Base-by-base conservation (phyloP, 2,329 filamentous ascomycete species). In the Pseudogymnoascus sp. region DNA sequence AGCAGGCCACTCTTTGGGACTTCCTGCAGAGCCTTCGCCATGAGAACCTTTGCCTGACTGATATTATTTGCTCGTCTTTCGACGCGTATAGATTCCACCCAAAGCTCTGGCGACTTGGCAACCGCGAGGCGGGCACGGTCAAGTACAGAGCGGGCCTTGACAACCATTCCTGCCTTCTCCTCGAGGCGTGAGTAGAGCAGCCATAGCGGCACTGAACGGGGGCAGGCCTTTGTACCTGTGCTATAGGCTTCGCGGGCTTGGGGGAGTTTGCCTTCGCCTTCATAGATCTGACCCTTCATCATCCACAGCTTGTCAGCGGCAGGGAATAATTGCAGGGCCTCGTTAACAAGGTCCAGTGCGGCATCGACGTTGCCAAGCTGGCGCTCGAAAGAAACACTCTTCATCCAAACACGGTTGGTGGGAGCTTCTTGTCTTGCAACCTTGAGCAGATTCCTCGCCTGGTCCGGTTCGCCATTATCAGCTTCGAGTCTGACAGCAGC, bases 281-380 rank as follows among this genome's bases (percentile, higher is more conserved):
- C 90, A 80, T 99, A 99, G 67, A 97, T 95, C 74, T 99, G 95
- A 0, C 96, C 95, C 77, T 99, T 99, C 80, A 96, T 90, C 90
- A 97, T 97, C 88, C 93, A 97, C 23, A 99, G 82, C 77, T 97
- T 97, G 62, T 91, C 83, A 11, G 89, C 86, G 50, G 87, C 84
- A 0, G 95, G 93, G 78, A 96, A 99, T 9, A 91, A 83, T 68
- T 93, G 88, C 36, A 99, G 79, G 1, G 89, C 95, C 73, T 96
- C 88, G 65, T 93, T 91, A 47, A 90, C 90, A 10, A 99, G 86
- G 71, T 96, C 90, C 13, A 99, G 82, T 0, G 95, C 93, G 1
- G 87, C 86, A 57, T 96, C 91, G 26, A 81, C 81, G 69, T 95
- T 88, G 63, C 87, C 89, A 21, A 91, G 80, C 69, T 96, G 91